A percentile compares a stretch with the other conserved stretches of the same genome.
phyloP scores from a whole-genome alignment of 2,329 filamentous ascomycete species.

The Epichloe elymi region DNA sequence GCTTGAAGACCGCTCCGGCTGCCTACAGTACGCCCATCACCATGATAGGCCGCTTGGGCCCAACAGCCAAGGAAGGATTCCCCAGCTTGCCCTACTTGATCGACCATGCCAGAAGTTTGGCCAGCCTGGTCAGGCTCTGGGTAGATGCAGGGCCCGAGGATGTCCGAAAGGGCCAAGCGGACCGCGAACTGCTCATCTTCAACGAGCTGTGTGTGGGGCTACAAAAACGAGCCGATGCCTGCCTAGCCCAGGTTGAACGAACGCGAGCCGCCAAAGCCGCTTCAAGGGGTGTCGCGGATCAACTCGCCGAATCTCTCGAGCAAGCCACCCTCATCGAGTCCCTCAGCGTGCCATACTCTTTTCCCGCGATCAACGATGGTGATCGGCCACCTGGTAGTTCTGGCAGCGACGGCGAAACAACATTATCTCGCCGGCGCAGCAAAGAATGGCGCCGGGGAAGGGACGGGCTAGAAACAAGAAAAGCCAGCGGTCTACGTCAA shows the following conservation, averaged over 20 bases:
- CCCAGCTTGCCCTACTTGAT: conserved; percentile 87
- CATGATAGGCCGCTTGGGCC: conserved; percentile 70
- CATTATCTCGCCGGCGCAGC: conserved; percentile 15
- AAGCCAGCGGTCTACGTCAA: conserved; percentile 15
- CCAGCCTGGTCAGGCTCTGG: conserved; percentile 72
- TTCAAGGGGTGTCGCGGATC: conserved; percentile 18
- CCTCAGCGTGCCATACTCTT: conserved; percentile 17
- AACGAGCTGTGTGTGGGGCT: conserved; percentile 36
- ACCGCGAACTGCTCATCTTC: conserved; percentile 42
- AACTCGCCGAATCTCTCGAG: conserved; percentile 36
- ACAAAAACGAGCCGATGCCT: conserved; percentile 37
- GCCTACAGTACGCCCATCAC: conserved; percentile 88
- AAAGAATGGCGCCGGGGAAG: conserved; percentile 18
- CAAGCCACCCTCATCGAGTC: conserved; percentile 25
- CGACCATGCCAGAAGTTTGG: conserved; percentile 75
- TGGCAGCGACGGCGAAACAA: conserved; percentile 29
- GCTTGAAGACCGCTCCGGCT: conserved; percentile 51
- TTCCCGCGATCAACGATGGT: conserved; percentile 16
- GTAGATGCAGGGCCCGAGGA: conserved; percentile 40
- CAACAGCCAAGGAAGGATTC: conserved; percentile 77
- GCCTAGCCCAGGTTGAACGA: conserved; percentile 35
- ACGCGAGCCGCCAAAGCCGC: conserved; percentile 25
- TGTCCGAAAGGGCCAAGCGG: conserved; percentile 17
- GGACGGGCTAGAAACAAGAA: conserved; percentile 15
- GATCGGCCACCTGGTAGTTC: conserved; percentile 34